Percentiles rank a stretch among this genome's conserved stretches.
These are phyloP conservation scores for Garcia nutans DNA, from an alignment of 345 rosid genomes.

Conservation along the genomic window DNA sequence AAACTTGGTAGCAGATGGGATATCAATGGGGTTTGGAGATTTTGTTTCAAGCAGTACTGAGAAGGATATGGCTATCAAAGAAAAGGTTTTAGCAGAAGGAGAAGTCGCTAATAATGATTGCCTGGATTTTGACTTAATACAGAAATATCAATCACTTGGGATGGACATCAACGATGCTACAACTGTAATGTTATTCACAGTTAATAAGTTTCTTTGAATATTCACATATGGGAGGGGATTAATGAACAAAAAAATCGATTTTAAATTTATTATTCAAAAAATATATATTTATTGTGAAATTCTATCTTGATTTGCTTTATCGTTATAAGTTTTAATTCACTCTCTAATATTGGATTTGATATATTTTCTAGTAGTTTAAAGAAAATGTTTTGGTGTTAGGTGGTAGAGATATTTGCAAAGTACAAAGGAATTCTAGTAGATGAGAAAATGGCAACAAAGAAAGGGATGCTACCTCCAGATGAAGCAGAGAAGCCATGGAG, in stretches of 20 bases:
- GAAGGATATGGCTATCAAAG: conserved; percentile 33
- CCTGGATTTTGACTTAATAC: conserved; percentile 18
- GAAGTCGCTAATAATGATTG: conserved; percentile 27
- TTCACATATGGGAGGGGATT: too few relatives aligned
- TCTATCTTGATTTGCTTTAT: too few relatives aligned
- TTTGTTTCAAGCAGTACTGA: conserved; percentile 36
- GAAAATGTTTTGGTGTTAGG: conserved; percentile 14
- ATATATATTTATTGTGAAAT: too few relatives aligned
- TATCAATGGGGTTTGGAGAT: conserved; percentile 43
- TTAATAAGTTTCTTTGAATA: too few relatives aligned
- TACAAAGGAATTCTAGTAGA: conserved; percentile 39
- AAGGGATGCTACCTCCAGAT: conserved; percentile 23
- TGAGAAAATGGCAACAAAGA: conserved; percentile 32
- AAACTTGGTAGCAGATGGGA: conserved; percentile 43
- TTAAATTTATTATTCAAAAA: too few relatives aligned
- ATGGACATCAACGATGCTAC: conserved; percentile 41
- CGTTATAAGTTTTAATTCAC: too few relatives aligned
- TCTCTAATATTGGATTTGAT: too few relatives aligned
- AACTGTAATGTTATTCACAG: conserved; percentile 8
- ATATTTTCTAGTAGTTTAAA: background rate
- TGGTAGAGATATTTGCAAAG: conserved; percentile 35
- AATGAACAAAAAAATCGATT: too few relatives aligned
- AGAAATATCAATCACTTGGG: conserved; percentile 35
- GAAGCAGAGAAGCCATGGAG: conserved; percentile 37
- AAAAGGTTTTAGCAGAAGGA: conserved; percentile 33